Percentiles rank a stretch among this genome's conserved stretches.
Evolutionary conservation across 2,329 filamentous ascomycete genomes (phyloP).

Genomic region (Chaetomiaceae sp.): DNA sequence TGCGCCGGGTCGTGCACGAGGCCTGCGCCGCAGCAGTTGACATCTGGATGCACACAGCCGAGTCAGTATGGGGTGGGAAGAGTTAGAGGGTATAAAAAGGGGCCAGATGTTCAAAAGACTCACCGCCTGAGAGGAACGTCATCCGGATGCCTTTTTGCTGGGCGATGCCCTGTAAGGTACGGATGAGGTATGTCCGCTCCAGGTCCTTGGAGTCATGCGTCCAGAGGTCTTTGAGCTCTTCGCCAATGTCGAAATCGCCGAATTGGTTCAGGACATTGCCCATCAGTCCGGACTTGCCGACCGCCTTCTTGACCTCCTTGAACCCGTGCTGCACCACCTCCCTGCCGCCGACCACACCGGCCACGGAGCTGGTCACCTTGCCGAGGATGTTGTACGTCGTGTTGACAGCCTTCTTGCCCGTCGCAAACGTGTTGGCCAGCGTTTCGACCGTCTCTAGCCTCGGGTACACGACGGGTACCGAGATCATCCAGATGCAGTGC

Average conservation of each 20-base stretch:
- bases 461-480: constrained; percentile 86
- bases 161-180: constrained; percentile 89
- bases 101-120: constrained; percentile 27
- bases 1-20: constrained; percentile 90
- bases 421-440: constrained; percentile 83
- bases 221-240: constrained; percentile 95
- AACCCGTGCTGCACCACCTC: constrained; percentile 90
- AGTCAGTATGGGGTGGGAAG: neutral
- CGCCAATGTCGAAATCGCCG: constrained; percentile 88
- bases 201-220: constrained; percentile 97
- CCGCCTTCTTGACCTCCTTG: constrained; percentile 90
- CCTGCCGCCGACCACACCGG: constrained; percentile 92
- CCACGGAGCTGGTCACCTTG: constrained; percentile 90
- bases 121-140: constrained; percentile 90
- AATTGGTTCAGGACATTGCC: constrained; percentile 93
- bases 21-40: constrained; percentile 87
- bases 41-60: constrained; percentile 46
- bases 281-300: constrained; percentile 94
- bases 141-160: constrained; percentile 94
- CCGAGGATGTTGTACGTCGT: constrained; percentile 94
- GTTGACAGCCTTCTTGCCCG: constrained; percentile 94
- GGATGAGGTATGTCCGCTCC: constrained; percentile 92
- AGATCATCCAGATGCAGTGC: constrained; percentile 94
- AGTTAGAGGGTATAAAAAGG: neutral
- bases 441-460: constrained; percentile 88